These are phyloP conservation scores for Monocercomonoides exilis DNA, from an alignment of 78 protist genomes.

Conservation along the genomic window DNA sequence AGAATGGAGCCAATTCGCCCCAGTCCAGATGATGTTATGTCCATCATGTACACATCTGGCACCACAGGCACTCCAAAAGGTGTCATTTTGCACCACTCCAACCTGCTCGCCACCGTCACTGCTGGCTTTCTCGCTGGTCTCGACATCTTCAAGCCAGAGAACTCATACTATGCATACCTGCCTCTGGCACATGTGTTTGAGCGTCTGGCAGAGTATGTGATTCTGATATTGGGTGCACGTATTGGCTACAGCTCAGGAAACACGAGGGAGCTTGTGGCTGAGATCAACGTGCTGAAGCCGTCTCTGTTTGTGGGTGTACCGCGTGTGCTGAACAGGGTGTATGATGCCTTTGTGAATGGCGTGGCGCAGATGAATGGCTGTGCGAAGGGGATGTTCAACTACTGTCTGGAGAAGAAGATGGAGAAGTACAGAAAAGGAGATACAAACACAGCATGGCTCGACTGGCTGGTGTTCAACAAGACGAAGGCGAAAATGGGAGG, in stretches of 20 bases:
- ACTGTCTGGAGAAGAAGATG: neutral
- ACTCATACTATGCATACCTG: neutral
- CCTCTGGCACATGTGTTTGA: slow-evolving; percentile 23
- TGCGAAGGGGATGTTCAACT: neutral
- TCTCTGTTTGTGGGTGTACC: neutral
- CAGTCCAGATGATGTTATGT: neutral
- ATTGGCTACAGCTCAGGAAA: neutral
- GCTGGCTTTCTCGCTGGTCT: neutral
- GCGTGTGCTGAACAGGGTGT: slow-evolving; percentile 4
- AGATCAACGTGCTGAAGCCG: neutral
- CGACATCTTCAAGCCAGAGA: neutral
- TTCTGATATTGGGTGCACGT: neutral
- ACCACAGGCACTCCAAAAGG: slow-evolving; percentile 8
- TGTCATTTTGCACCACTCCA: slow-evolving; percentile 5
- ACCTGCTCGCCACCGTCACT: neutral
- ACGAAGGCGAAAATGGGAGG: slow-evolving; percentile 3
- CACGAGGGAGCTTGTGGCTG: neutral
- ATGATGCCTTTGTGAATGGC: neutral
- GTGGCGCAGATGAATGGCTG: neutral
- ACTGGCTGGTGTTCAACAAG: neutral
- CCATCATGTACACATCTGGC: slow-evolving; percentile 11
- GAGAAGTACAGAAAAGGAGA: neutral
- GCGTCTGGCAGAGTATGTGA: neutral
- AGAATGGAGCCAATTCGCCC: neutral
- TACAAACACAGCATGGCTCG: neutral